Evolutionary conservation across 2,329 filamentous ascomycete species (phyloP).

Genomic region (Penicillium hesseltinei): DNA sequence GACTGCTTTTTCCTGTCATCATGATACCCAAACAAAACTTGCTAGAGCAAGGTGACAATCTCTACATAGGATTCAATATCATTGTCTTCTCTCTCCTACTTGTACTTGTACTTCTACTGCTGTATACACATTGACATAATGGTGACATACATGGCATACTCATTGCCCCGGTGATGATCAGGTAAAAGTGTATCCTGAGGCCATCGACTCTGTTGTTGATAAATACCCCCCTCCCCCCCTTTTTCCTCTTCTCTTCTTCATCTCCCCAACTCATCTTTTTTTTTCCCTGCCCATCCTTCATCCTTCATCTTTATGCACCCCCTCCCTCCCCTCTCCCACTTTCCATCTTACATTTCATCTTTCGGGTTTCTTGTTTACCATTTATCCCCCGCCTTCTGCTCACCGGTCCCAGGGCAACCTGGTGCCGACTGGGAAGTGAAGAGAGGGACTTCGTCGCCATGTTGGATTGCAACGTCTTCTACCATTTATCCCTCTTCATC

Average conservation of each 20-base stretch:
- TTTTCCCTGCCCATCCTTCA: background rate
- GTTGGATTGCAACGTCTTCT: too few relatives aligned
- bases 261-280: background rate
- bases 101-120: background rate
- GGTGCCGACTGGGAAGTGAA: conserved; percentile 1
- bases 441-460: background rate
- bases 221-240: background rate
- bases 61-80: conserved; percentile 7
- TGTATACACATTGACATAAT: background rate
- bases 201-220: background rate
- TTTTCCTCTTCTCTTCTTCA: conserved; percentile 6
- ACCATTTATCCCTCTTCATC: too few relatives aligned
- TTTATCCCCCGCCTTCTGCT: background rate
- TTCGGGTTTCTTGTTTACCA: background rate
- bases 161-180: background rate
- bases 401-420: conserved; percentile 1
- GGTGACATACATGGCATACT: background rate
- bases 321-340: background rate
- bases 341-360: background rate
- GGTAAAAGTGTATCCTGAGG: background rate
- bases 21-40: conserved; percentile 8
- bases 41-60: conserved; percentile 7
- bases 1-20: conserved; percentile 5
- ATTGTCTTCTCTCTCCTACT: background rate
- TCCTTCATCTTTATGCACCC: background rate